Conservation (phyloP, 306 rosid species). For the Inga oerstediana region DNA sequence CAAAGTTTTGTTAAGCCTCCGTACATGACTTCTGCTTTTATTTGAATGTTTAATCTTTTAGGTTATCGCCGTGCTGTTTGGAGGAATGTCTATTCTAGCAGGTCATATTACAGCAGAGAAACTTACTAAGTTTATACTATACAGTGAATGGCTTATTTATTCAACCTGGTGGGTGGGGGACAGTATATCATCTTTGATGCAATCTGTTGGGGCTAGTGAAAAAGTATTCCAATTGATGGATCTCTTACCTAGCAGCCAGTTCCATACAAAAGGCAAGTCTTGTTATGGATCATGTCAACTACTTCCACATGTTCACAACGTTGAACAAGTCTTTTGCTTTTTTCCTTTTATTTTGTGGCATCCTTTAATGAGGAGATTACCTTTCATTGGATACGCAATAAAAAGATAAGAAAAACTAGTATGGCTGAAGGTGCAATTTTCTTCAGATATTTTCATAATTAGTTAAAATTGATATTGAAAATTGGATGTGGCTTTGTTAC, state of each 20-base stretch:
- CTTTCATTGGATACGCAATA: conserved; percentile 12
- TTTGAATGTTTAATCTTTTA: conserved; percentile 44
- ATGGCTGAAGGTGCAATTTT: conserved; percentile 20
- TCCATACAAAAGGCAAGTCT: conserved; percentile 68
- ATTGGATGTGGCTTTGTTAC: conserved; percentile 36
- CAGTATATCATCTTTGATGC: conserved; percentile 88
- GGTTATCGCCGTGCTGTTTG: conserved; percentile 86
- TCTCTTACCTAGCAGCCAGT: conserved; percentile 82
- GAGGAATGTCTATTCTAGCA: conserved; percentile 89
- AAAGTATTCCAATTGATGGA: conserved; percentile 95
- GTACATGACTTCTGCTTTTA: conserved; percentile 44
- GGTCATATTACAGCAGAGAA: conserved; percentile 93
- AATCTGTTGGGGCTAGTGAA: conserved; percentile 98
- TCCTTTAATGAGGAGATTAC: background rate
- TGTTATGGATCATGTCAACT: conserved; percentile 26
- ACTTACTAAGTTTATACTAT: conserved; percentile 92
- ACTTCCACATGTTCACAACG: conserved; percentile 27
- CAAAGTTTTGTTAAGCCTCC: conserved; percentile 26
- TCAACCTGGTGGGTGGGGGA: conserved; percentile 99
- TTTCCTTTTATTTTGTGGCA: conserved; percentile 24
- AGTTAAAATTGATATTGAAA: conserved; percentile 24
- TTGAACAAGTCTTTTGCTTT: conserved; percentile 26
- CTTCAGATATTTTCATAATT: background rate
- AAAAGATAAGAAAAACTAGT: background rate
- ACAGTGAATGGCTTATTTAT: conserved; percentile 94